A percentile compares a stretch with the other conserved stretches of the same genome.
phyloP scores from a whole-genome alignment of 106 monocot species.

The Dendrobium huoshanense region DNA sequence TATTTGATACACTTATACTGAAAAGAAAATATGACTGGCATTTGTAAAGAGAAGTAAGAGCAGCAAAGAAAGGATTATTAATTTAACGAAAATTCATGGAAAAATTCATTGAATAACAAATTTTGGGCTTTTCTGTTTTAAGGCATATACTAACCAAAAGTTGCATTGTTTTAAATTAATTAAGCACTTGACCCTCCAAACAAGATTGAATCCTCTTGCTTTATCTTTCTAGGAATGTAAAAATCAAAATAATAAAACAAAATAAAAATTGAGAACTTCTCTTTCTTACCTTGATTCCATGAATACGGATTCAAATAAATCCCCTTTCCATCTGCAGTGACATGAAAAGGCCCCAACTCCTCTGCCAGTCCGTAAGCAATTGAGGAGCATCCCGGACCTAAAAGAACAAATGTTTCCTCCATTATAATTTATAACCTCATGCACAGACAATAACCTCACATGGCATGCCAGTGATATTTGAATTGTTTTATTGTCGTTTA shows the following conservation, averaged over 20 bases:
- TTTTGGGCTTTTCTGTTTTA: not conserved
- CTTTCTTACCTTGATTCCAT: conserved; percentile 79
- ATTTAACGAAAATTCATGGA: not conserved
- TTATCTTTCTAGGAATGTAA: not conserved
- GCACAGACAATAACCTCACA: not conserved
- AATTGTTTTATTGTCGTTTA: too few relatives aligned
- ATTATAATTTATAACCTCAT: conserved; percentile 9
- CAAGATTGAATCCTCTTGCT: not conserved
- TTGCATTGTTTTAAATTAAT: not conserved
- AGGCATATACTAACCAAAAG: not conserved
- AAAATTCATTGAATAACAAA: not conserved
- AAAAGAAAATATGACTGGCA: not conserved
- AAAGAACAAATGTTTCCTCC: not conserved
- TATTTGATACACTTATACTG: not conserved
- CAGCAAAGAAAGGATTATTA: not conserved
- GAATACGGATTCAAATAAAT: conserved; percentile 83
- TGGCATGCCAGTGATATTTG: not conserved
- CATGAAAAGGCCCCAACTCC: conserved; percentile 93
- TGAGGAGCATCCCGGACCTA: conserved; percentile 95
- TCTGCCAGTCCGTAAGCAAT: conserved; percentile 90
- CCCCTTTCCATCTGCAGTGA: conserved; percentile 75
- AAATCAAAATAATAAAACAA: not conserved
- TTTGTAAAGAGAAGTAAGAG: not conserved
- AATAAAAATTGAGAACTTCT: not conserved
- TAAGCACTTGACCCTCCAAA: not conserved